These are phyloP conservation scores for Millerozyma miso DNA, from an alignment of 805 yeast genomes.

Conservation along the genomic window DNA sequence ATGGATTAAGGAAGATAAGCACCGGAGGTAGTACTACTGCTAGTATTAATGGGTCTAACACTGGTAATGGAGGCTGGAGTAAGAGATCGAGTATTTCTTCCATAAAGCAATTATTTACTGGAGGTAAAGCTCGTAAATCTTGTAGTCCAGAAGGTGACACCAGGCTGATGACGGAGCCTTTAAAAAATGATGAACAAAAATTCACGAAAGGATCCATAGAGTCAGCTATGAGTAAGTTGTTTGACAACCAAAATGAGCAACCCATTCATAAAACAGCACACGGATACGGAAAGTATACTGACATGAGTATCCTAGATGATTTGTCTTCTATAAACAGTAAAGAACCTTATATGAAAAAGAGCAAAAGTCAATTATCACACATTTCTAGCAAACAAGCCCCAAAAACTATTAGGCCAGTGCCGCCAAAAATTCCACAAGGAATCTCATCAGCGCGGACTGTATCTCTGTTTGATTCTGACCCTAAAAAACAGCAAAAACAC, in stretches of 20 bases:
- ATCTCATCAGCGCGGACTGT: constrained; percentile 16
- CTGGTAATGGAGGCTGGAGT: constrained; percentile 13
- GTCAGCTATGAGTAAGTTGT: constrained; percentile 48
- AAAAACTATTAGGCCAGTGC: constrained; percentile 9
- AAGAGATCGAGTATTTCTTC: constrained; percentile 28
- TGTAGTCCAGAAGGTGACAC: constrained; percentile 3
- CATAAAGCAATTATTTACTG: constrained; percentile 26
- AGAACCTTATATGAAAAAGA: constrained; percentile 1
- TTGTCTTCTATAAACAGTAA: constrained; percentile 26
- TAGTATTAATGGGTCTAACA: constrained; percentile 13
- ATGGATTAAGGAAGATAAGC: constrained; percentile 34
- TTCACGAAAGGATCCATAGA: constrained; percentile 42
- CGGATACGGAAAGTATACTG: constrained; percentile 80
- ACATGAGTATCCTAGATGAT: constrained; percentile 31
- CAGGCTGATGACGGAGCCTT: neutral
- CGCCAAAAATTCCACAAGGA: constrained; percentile 35
- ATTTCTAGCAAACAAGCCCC: neutral
- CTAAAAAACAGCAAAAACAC: neutral
- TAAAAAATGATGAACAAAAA: constrained; percentile 1
- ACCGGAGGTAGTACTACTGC: constrained; percentile 29
- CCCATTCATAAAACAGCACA: constrained; percentile 59
- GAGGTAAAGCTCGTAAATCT: constrained; percentile 15
- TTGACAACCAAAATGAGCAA: constrained; percentile 39
- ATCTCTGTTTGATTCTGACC: neutral
- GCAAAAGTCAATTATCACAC: constrained; percentile 1